Percentiles rank a stretch among this genome's conserved stretches.
Evolutionary conservation across 768 basidiomycete genomes (phyloP).

Genomic region (Cystoderma amianthinum): DNA sequence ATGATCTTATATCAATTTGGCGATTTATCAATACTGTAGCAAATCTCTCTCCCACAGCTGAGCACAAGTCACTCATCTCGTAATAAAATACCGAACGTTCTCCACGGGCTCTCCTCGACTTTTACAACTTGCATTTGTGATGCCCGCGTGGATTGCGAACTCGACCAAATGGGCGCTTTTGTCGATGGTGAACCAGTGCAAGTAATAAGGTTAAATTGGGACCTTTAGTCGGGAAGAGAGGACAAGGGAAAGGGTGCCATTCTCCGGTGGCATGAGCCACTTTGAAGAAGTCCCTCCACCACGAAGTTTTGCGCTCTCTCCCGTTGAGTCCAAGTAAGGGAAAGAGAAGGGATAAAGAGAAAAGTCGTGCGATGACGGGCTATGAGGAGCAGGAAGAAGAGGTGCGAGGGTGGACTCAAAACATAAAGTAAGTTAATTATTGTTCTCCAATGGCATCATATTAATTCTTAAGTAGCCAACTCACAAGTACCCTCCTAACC

Average conservation of each 20-base stretch:
- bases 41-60: constrained; percentile 29
- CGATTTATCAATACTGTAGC: constrained; percentile 1
- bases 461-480: no score
- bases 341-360: no score
- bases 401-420: no score
- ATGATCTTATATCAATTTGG: constrained; percentile 5
- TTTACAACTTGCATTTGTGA: constrained; percentile 77
- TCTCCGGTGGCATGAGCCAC: constrained; percentile 56
- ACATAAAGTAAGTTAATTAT: no score
- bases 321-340: constrained; percentile 9
- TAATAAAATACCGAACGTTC: constrained; percentile 60
- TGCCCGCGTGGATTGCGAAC: constrained; percentile 50
- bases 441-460: no score
- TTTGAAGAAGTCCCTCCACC: constrained; percentile 28
- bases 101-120: constrained; percentile 57
- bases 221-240: constrained; percentile 58
- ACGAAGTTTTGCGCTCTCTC: neutral
- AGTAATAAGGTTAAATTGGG: constrained; percentile 39
- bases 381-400: no score
- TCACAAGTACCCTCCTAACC: neutral
- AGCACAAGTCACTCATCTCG: constrained; percentile 43
- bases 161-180: constrained; percentile 58
- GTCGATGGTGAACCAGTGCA: constrained; percentile 25
- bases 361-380: no score
- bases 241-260: constrained; percentile 49